phyloP scores from a whole-genome alignment of 1,139 yeast species.

The Suhomyces chickasaworum region DNA sequence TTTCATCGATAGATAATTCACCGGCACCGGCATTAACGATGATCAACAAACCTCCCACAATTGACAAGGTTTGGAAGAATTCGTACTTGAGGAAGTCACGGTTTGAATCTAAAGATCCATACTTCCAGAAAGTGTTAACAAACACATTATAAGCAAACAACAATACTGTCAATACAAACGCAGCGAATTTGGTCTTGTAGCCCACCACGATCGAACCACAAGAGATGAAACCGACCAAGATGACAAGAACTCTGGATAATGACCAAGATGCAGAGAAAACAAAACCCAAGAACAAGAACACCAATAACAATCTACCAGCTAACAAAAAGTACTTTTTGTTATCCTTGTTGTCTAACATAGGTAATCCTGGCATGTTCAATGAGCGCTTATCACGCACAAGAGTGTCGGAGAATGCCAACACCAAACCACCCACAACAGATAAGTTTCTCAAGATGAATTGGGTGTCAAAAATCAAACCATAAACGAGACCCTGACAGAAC shows the following conservation, averaged over 20 bases:
- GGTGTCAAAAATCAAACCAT: slow-evolving; percentile 83
- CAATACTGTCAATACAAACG: slow-evolving; percentile 72
- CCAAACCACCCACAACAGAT: slow-evolving; percentile 89
- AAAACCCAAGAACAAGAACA: slow-evolving; percentile 83
- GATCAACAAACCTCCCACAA: slow-evolving; percentile 89
- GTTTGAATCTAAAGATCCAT: slow-evolving; percentile 66
- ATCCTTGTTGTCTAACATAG: slow-evolving; percentile 81
- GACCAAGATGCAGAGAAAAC: slow-evolving; percentile 80
- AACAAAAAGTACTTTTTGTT: slow-evolving; percentile 81
- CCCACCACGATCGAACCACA: slow-evolving; percentile 88
- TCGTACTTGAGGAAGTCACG: slow-evolving; percentile 92
- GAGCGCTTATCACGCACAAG: slow-evolving; percentile 75
- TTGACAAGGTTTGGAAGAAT: slow-evolving; percentile 90
- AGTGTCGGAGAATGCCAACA: slow-evolving; percentile 89
- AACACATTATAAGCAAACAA: slow-evolving; percentile 75
- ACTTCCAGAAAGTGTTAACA: slow-evolving; percentile 89
- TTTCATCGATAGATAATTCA: slow-evolving; percentile 88
- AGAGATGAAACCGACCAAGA: slow-evolving; percentile 68
- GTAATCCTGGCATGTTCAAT: slow-evolving; percentile 84
- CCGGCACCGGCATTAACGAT: slow-evolving; percentile 98
- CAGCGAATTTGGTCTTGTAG: slow-evolving; percentile 89
- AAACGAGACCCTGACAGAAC: slow-evolving; percentile 80
- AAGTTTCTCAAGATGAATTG: slow-evolving; percentile 83
- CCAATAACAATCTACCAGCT: slow-evolving; percentile 86
- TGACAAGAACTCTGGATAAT: slow-evolving; percentile 62